These are phyloP conservation scores for Xylariaceae sp. DNA, from an alignment of 2,329 filamentous ascomycete species.

Conservation along the genomic window DNA sequence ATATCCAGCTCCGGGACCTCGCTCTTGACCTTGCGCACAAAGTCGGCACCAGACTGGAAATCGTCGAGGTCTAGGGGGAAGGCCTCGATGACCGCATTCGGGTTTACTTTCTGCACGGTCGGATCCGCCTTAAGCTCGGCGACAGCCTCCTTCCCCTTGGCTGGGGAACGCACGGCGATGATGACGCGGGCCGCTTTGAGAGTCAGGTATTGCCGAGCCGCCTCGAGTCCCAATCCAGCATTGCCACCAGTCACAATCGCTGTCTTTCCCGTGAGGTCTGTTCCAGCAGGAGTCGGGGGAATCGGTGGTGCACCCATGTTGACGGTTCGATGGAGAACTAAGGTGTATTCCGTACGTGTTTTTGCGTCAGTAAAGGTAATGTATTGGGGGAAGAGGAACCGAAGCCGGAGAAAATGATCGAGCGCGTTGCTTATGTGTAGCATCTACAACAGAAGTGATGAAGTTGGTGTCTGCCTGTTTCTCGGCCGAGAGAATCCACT, in stretches of 20 bases:
- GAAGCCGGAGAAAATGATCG: slow-evolving; percentile 1
- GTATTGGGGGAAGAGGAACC: not conserved
- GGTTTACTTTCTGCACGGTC: slow-evolving; percentile 9
- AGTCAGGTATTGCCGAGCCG: slow-evolving; percentile 13
- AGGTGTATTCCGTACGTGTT: slow-evolving; percentile 1
- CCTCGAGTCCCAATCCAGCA: slow-evolving; percentile 14
- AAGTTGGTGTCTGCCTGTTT: not conserved
- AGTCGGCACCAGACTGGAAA: slow-evolving; percentile 11
- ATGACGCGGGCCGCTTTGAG: slow-evolving; percentile 17
- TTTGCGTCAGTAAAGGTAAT: slow-evolving; percentile 3
- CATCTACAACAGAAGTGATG: not conserved
- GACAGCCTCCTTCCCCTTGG: slow-evolving; percentile 8
- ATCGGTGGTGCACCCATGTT: slow-evolving; percentile 11
- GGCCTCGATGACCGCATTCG: slow-evolving; percentile 8
- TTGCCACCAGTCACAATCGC: slow-evolving; percentile 21
- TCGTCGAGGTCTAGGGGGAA: slow-evolving; percentile 17
- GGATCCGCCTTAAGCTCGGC: slow-evolving; percentile 5
- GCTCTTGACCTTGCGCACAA: slow-evolving; percentile 11
- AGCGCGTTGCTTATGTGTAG: not conserved
- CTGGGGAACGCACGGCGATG: slow-evolving; percentile 8
- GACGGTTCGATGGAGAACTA: slow-evolving; percentile 1
- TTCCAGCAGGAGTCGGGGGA: slow-evolving; percentile 13
- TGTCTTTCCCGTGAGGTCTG: slow-evolving; percentile 14
- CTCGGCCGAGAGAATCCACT: slow-evolving; percentile 6
- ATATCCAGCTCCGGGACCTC: slow-evolving; percentile 18